Evolutionary conservation across 2,329 filamentous ascomycete genomes (phyloP).

Genomic region (Podosphaera leucotricha): DNA sequence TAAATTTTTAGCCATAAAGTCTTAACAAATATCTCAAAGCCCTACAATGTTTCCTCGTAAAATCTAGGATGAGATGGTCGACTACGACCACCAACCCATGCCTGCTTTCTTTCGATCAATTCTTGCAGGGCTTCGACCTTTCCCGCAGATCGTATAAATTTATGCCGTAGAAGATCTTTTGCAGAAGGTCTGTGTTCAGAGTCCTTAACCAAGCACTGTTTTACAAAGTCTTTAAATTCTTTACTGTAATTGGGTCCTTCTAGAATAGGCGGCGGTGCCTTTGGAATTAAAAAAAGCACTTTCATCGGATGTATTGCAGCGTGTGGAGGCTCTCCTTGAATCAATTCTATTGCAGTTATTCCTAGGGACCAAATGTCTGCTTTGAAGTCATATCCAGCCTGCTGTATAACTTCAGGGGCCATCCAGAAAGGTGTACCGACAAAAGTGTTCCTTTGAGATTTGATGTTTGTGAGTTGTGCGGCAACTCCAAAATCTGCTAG

Average conservation of each 20-base stretch:
- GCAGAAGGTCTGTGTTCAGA: constrained; percentile 64
- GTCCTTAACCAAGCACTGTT: constrained; percentile 76
- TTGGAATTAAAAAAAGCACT: constrained; percentile 85
- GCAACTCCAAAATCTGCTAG: constrained; percentile 94
- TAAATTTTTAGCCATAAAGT: constrained; percentile 6
- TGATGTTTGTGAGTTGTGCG: constrained; percentile 84
- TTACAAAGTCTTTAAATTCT: constrained; percentile 64
- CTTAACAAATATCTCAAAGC: neutral
- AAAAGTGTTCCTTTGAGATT: constrained; percentile 99
- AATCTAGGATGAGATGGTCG: constrained; percentile 52
- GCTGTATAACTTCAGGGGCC: constrained; percentile 96
- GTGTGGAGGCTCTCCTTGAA: constrained; percentile 80
- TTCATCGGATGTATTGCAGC: constrained; percentile 98
- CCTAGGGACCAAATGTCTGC: constrained; percentile 95
- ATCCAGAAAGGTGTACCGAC: constrained; percentile 99
- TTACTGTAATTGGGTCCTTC: constrained; percentile 59
- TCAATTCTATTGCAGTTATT: constrained; percentile 80
- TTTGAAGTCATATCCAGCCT: constrained; percentile 93
- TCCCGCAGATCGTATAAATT: constrained; percentile 68
- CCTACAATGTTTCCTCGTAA: constrained; percentile 74
- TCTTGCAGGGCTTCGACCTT: constrained; percentile 77
- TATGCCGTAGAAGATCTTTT: constrained; percentile 67
- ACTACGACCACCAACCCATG: constrained; percentile 53
- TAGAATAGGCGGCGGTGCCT: constrained; percentile 66
- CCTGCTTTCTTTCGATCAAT: constrained; percentile 59